Evolutionary conservation across 768 basidiomycete species (phyloP), one percentile per base, ranked within the genome.

Genomic region (Suillus tomentosus): DNA sequence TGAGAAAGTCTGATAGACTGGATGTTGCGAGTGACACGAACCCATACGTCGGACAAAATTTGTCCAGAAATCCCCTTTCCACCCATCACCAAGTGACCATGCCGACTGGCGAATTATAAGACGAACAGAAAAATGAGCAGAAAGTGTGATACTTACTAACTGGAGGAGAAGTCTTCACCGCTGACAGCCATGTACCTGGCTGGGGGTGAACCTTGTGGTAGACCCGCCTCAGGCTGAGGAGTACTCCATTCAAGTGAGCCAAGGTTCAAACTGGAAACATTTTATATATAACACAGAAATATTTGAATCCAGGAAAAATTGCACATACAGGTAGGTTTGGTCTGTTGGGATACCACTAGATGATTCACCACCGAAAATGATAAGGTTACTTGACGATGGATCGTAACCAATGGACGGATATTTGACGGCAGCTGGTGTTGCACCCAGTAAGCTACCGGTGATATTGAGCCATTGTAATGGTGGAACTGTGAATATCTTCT

Each of bases 351-450:
- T 80, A 13, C 88, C 87, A 65, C 83, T 83, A 62, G 84, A 79
- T 5, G 90, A 89, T 76, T 91, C 83, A 55, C 91, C 91, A 59
- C 91, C 91, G 70, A 92, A 93, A 60, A 93, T 81, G 68, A 93
- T 78, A 61, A 93, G 74, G 11, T 81, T 82, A 59, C 85, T 84
- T 68, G 83, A 84, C 42, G 47, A 64, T 67, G 73, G 75, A 69
- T 79, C 75, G 70, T 79, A 82, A 15, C 90, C 92, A 67, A 94
- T 86, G 40, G 88, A 82, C 8, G 90, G 85, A 69, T 90, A 87
- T 73, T 86, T 89, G 67, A 92, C 80, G 8, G 87, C 87, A 8
- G 89, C 85, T 2, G 79, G 74, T 5, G 83, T 62, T 1, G 87
- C 73, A 39, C 90, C 89, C 37, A 75, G 76, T 50, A 90, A 77